Percentiles rank a stretch among this genome's conserved stretches.
Conservation (phyloP, 257 asterid genomes). For the Haberlea rhodopensis region DNA sequence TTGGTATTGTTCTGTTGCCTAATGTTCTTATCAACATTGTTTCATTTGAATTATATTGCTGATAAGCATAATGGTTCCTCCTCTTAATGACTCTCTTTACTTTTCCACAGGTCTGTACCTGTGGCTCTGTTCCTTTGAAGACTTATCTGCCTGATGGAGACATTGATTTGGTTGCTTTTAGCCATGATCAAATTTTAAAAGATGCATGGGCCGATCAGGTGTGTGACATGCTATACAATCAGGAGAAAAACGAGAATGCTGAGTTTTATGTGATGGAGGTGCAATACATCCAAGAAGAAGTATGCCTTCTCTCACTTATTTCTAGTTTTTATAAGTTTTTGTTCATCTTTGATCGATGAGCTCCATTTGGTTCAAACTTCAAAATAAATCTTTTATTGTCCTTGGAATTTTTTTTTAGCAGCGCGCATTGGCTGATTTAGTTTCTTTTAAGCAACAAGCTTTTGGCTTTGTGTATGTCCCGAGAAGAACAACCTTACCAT, state of each 20-base stretch:
- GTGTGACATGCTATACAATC: constrained; percentile 77
- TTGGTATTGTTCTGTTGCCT: constrained; percentile 4
- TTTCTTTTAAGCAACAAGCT: no score
- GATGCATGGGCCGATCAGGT: constrained; percentile 93
- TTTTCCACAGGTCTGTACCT: constrained; percentile 63
- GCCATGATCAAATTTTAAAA: constrained; percentile 64
- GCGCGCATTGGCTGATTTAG: no score
- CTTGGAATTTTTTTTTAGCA: constrained; percentile 6
- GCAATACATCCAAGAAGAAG: constrained; percentile 98
- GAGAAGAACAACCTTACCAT: no score
- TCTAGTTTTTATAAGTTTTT: background rate
- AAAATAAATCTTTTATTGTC: background rate
- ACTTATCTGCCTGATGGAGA: constrained; percentile 94
- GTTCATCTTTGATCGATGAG: background rate
- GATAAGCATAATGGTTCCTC: no score
- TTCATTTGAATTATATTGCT: background rate
- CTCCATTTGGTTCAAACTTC: background rate
- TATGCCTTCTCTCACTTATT: constrained; percentile 30
- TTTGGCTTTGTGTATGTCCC: no score
- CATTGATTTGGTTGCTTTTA: constrained; percentile 81
- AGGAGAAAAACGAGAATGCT: constrained; percentile 87
- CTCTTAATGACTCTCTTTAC: constrained; percentile 16
- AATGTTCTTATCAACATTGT: constrained; percentile 8
- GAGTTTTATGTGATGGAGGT: constrained; percentile 97
- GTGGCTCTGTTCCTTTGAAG: constrained; percentile 93